phyloP scores from a whole-genome alignment of 345 rosid species.

The Nasturtium officinale region DNA sequence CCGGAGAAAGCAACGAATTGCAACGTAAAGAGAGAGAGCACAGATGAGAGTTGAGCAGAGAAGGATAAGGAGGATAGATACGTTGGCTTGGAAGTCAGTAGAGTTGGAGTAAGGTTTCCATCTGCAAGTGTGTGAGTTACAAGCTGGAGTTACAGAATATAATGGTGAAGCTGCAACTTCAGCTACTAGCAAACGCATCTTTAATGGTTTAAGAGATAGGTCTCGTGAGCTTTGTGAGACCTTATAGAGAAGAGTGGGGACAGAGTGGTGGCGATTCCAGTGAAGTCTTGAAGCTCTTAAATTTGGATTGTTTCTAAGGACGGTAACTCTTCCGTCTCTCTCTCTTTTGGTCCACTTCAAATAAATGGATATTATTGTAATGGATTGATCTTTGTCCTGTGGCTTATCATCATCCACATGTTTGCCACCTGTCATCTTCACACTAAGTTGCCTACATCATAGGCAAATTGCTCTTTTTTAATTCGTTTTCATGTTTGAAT shows the following conservation, averaged over 20 bases:
- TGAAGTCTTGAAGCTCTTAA: slow-evolving; percentile 37
- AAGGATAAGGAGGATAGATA: slow-evolving; percentile 50
- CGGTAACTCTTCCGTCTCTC: slow-evolving; percentile 26
- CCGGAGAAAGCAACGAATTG: slow-evolving; percentile 67
- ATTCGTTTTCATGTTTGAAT: slow-evolving; percentile 29
- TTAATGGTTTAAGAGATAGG: slow-evolving; percentile 11
- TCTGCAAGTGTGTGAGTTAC: slow-evolving; percentile 38
- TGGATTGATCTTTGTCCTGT: slow-evolving; percentile 31
- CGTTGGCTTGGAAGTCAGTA: slow-evolving; percentile 57
- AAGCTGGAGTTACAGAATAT: slow-evolving; percentile 33
- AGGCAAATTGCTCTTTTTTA: slow-evolving; percentile 34
- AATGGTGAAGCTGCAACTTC: slow-evolving; percentile 31
- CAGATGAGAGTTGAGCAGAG: slow-evolving; percentile 65
- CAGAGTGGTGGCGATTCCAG: slow-evolving; percentile 35
- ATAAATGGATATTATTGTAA: slow-evolving; percentile 39
- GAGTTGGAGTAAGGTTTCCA: slow-evolving; percentile 49
- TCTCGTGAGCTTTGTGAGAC: slow-evolving; percentile 1
- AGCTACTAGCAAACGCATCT: slow-evolving; percentile 40
- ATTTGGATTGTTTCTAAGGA: slow-evolving; percentile 6
- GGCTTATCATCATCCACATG: slow-evolving; percentile 47
- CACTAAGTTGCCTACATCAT: slow-evolving; percentile 39
- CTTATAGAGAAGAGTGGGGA: slow-evolving; percentile 37
- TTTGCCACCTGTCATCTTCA: slow-evolving; percentile 36
- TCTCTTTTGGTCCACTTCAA: slow-evolving; percentile 47
- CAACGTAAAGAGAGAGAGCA: slow-evolving; percentile 58